Conservation (phyloP, 495 filamentous ascomycete genomes). For the Hyaloscypha bicolor region DNA sequence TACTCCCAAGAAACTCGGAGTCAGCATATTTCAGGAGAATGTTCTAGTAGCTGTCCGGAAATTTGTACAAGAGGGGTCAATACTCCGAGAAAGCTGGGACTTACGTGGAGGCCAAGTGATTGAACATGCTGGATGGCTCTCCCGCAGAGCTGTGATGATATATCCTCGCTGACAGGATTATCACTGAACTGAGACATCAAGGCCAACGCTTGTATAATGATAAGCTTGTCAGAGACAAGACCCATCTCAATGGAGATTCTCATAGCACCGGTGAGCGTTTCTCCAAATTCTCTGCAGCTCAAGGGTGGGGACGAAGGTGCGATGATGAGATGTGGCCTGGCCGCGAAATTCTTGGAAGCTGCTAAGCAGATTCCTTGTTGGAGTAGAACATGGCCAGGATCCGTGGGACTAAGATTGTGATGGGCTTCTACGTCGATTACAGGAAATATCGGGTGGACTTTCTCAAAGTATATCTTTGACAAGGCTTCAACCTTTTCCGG, state of each 20-base stretch:
- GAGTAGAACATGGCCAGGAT: slow-evolving; percentile 39
- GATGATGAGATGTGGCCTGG: slow-evolving; percentile 38
- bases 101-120: slow-evolving; percentile 62
- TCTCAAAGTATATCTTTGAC: slow-evolving; percentile 45
- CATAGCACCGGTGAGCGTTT: slow-evolving; percentile 34
- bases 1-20: too few relatives aligned
- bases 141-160: slow-evolving; percentile 24
- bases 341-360: slow-evolving; percentile 49
- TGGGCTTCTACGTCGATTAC: slow-evolving; percentile 39
- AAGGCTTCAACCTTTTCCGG: slow-evolving; percentile 37
- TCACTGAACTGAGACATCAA: slow-evolving; percentile 36
- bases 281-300: slow-evolving; percentile 33
- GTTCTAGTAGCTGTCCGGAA: too few relatives aligned
- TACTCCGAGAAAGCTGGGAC: too few relatives aligned
- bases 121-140: slow-evolving; percentile 60
- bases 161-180: slow-evolving; percentile 34
- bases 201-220: slow-evolving; percentile 35
- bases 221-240: slow-evolving; percentile 34
- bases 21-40: too few relatives aligned
- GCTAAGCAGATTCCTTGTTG: slow-evolving; percentile 51
- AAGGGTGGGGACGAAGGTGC: slow-evolving; percentile 34
- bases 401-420: slow-evolving; percentile 24
- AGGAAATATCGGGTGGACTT: slow-evolving; percentile 53
- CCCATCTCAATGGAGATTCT: slow-evolving; percentile 37
- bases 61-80: too few relatives aligned